Evolutionary conservation across 345 rosid species (phyloP), one percentile per base, ranked within the genome.

Genomic region (Sapria himalayana): DNA sequence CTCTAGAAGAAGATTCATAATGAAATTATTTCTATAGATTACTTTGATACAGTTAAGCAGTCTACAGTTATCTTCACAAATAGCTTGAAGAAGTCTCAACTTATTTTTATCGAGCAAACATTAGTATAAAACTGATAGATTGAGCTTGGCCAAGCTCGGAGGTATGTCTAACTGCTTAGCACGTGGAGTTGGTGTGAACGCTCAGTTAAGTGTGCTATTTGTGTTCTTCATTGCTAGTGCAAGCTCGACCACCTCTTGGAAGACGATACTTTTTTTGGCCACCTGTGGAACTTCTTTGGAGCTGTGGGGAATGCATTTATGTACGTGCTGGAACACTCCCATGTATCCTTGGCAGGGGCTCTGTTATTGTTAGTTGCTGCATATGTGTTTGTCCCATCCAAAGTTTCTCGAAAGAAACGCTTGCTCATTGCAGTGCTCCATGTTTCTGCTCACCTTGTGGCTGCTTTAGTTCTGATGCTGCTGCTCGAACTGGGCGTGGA

Each of bases 381-480:
- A 54, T 54, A 76, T 51, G 22, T 67, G 41, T 89, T 89, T 59
- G 86, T 89, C 39, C 98, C 98, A 16, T 61, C 95, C 16, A 89
- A 89, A 63, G 45, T 69, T 46, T 71, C 99, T 15, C 62, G 77
- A 45, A 89, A 80, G 76, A 89, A 67, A 62, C 72, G 72, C 39
- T 65, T 56, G 18, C 5, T 80, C 17, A 76, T 89, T 44, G 99
- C 93, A 49, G 55, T 77, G 45, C 78, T 89, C 50, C 99, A 89
- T 71, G 81, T 82, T 55, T 55, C 69, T 40, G 74, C 95, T 23
- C 99, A 89, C 68, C 72, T 89, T 43, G 61, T 78, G 32, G 71
- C 99, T 9, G 99, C 99, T 49, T 50, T 82, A 27, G 66, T 89
- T 64, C 92, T 89, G 58, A 76, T 79, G 95, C 52, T 89, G 73